These are phyloP conservation scores for Yamadazyma conglobata DNA, from an alignment of 1,139 yeast species.

Conservation along the genomic window DNA sequence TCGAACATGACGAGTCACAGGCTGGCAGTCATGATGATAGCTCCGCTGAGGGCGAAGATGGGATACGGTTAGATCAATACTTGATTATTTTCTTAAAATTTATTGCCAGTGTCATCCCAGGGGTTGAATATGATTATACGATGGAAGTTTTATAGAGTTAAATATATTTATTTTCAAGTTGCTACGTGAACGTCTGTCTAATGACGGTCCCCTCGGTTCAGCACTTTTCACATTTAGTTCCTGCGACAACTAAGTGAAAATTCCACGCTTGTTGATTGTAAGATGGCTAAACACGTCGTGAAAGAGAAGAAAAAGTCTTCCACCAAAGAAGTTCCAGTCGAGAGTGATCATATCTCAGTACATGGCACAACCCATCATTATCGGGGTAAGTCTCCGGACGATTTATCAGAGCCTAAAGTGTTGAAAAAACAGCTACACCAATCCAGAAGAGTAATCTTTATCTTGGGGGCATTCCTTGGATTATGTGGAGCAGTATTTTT, in stretches of 20 bases:
- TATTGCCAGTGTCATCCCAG: slow-evolving; percentile 96
- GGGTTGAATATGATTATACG: slow-evolving; percentile 94
- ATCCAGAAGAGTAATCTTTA: slow-evolving; percentile 47
- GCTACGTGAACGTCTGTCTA: too few relatives aligned
- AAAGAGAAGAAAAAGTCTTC: slow-evolving; percentile 1
- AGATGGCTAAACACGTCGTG: slow-evolving; percentile 9
- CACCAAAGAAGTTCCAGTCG: slow-evolving; percentile 6
- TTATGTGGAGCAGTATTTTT: slow-evolving; percentile 60
- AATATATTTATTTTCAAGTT: neutral
- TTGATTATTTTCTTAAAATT: slow-evolving; percentile 85
- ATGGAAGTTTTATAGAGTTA: slow-evolving; percentile 75
- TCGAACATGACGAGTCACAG: slow-evolving; percentile 25
- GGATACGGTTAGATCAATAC: slow-evolving; percentile 84
- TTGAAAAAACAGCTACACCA: slow-evolving; percentile 27
- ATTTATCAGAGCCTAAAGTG: slow-evolving; percentile 10
- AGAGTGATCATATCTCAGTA: too few relatives aligned
- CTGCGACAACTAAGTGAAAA: neutral
- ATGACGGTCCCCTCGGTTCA: too few relatives aligned
- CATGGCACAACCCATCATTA: slow-evolving; percentile 3
- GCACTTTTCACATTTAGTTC: neutral
- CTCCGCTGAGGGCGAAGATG: slow-evolving; percentile 45
- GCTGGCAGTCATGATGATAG: slow-evolving; percentile 24
- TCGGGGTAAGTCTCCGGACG: slow-evolving; percentile 1
- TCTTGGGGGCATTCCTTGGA: slow-evolving; percentile 68
- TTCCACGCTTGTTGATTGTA: neutral